These are phyloP conservation scores for Trypanosoma brucei DNA, from an alignment of 208 protist genomes.

Conservation along the genomic window DNA sequence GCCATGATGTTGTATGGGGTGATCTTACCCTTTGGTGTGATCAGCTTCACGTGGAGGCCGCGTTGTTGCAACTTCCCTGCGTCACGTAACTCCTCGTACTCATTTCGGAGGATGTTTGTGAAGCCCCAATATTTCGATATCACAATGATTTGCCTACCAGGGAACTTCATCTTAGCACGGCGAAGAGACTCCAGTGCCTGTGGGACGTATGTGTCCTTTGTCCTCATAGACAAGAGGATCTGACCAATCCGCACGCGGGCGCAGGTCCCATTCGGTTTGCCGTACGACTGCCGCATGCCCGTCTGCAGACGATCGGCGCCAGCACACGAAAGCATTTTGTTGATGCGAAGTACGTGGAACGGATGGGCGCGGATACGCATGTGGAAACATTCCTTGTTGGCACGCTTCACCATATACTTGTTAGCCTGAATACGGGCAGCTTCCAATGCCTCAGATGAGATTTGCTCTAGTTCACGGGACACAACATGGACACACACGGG, in stretches of 20 bases:
- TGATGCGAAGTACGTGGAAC: slow-evolving; percentile 99
- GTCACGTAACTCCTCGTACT: slow-evolving; percentile 64
- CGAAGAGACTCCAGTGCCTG: slow-evolving; percentile 73
- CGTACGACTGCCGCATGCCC: slow-evolving; percentile 98
- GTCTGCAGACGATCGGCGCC: slow-evolving; percentile 99
- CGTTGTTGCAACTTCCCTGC: slow-evolving; percentile 65
- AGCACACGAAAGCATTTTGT: slow-evolving; percentile 99
- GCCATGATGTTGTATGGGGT: slow-evolving; percentile 7
- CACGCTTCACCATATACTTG: slow-evolving; percentile 98
- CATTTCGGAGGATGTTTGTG: slow-evolving; percentile 68
- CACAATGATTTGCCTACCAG: slow-evolving; percentile 67
- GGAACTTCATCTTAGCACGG: slow-evolving; percentile 83
- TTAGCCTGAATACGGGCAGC: slow-evolving; percentile 99
- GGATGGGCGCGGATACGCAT: slow-evolving; percentile 98
- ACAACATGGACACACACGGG: slow-evolving; percentile 97
- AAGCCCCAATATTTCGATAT: slow-evolving; percentile 86
- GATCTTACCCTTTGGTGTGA: slow-evolving; percentile 42
- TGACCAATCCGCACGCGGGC: slow-evolving; percentile 98
- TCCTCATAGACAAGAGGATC: slow-evolving; percentile 96
- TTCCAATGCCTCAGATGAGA: slow-evolving; percentile 98
- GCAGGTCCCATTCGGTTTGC: slow-evolving; percentile 95
- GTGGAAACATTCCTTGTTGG: slow-evolving; percentile 99
- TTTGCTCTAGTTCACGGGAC: slow-evolving; percentile 98
- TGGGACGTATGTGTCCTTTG: slow-evolving; percentile 68
- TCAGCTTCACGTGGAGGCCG: slow-evolving; percentile 66